Percentiles rank a stretch among this genome's conserved stretches.
These are phyloP conservation scores for Saturnispora sekii DNA, from an alignment of 805 yeast genomes.

Conservation along the genomic window DNA sequence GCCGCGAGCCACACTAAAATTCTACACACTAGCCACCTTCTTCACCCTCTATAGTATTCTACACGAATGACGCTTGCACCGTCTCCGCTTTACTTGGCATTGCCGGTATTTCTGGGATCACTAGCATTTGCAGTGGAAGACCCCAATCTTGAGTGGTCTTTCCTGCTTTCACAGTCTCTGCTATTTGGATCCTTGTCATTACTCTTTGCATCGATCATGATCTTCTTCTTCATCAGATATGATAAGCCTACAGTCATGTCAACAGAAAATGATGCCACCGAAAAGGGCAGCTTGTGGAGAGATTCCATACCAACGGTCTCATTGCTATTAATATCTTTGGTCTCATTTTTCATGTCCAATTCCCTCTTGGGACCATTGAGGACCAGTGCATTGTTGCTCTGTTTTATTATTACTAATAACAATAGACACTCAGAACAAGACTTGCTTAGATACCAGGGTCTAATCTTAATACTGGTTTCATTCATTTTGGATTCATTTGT, in stretches of 20 bases:
- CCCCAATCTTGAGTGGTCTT: not conserved
- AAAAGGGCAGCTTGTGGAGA: not conserved
- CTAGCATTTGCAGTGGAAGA: constrained; percentile 17
- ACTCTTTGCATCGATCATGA: constrained; percentile 3
- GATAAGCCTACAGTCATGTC: not conserved
- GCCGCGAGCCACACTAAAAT: too few relatives aligned
- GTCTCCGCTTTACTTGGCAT: constrained; percentile 26
- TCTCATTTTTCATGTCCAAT: constrained; percentile 16
- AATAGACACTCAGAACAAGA: constrained; percentile 5
- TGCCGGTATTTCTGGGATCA: constrained; percentile 27
- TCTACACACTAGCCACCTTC: not conserved
- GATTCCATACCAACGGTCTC: constrained; percentile 1
- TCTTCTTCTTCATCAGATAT: constrained; percentile 6
- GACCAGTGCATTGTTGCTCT: constrained; percentile 18
- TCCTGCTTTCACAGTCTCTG: constrained; percentile 8
- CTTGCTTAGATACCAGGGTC: not conserved
- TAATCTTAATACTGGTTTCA: not conserved
- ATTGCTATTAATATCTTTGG: constrained; percentile 13
- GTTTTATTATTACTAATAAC: constrained; percentile 14
- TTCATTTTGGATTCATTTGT: constrained; percentile 8
- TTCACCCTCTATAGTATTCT: not conserved
- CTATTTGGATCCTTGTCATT: constrained; percentile 20
- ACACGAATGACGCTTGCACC: not conserved
- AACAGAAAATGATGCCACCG: not conserved
- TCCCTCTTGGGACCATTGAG: constrained; percentile 22